Evolutionary conservation across 202 grass and related monocot species (phyloP).

Genomic region (Zizania palustris): DNA sequence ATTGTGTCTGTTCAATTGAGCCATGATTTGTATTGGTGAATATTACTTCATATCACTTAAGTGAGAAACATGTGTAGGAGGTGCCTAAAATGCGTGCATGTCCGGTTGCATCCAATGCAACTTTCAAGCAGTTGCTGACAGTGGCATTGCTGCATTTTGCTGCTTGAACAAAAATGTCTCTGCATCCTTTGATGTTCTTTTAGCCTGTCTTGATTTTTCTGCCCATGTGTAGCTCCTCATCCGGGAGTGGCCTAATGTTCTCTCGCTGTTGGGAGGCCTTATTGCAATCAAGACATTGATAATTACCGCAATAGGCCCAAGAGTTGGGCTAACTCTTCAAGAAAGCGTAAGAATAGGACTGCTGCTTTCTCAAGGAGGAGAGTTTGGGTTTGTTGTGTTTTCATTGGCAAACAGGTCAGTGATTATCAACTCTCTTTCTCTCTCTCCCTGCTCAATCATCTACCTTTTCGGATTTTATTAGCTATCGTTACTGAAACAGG

Average conservation of each 20-base stretch:
- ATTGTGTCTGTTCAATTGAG: slow-evolving; percentile 1
- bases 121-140: slow-evolving; percentile 6
- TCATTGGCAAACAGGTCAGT: slow-evolving; percentile 92
- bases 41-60: slow-evolving; percentile 20
- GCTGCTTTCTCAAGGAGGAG: slow-evolving; percentile 98
- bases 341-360: slow-evolving; percentile 96
- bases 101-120: slow-evolving; percentile 1
- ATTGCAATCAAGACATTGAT: slow-evolving; percentile 90
- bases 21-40: slow-evolving; percentile 14
- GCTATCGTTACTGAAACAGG: slow-evolving; percentile 45
- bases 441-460: slow-evolving; percentile 3
- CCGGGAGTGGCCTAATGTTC: slow-evolving; percentile 97
- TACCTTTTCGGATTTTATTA: slow-evolving; percentile 17
- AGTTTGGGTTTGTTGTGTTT: slow-evolving; percentile 98
- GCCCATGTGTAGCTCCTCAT: slow-evolving; percentile 74
- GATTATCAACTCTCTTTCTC: not conserved
- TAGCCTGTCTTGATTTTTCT: slow-evolving; percentile 9
- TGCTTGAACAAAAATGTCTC: not conserved
- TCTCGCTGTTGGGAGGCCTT: slow-evolving; percentile 80
- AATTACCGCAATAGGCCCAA: slow-evolving; percentile 87
- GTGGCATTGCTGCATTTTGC: not conserved
- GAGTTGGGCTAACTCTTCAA: slow-evolving; percentile 89
- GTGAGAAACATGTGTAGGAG: not conserved
- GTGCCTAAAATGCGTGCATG: not conserved
- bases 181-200: slow-evolving; percentile 1